Base-by-base conservation (phyloP, 257 asterid genomes). In the Linaria vulgaris region DNA sequence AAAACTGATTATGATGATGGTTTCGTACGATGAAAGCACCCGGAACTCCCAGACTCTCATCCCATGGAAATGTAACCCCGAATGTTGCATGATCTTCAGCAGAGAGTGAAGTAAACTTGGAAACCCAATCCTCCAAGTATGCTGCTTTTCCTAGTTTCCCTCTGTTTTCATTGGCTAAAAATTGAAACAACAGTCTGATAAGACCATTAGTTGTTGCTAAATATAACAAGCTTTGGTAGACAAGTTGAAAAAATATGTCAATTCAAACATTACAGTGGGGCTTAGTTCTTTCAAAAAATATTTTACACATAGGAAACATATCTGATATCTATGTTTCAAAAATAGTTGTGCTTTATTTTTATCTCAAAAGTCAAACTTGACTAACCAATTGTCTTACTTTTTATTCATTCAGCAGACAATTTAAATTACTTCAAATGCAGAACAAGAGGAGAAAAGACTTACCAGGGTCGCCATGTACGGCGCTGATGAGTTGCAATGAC, bases 121-220 rank as follows among this genome's bases (percentile, higher is more conserved):
- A n/a, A 1, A 81, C 49, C 96, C 96, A 88, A 4, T 83, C 69
- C 76, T 80, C 87, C 80, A 91, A 51, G 69, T 67, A 63, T 12
- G 91, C 80, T 65, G 74, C 75, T 59, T 85, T 86, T 41, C 98
- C 96, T 17, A 84, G 69, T 69, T 83, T 91, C 61, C 98, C 98
- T 74, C 67, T 83, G 9, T 30, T 45, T 57, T 63, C 79, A 50
- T 78, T 69, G 24, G 22, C 94, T 84, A 69, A 64, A 68, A 20
- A 51, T 3, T 10, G 12, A 56, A 72, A 20, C 14, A 44, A 25
- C n/a, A n/a, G n/a, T n/a, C n/a, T n/a, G n/a, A n/a, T n/a, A n/a
- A n/a, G n/a, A n/a, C n/a, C n/a, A n/a, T n/a, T n/a, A n/a, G n/a
- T n/a, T n/a, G n/a, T n/a, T n/a, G n/a, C n/a, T n/a, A n/a, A n/a